Evolutionary conservation across 176 grass and related monocot genomes (phyloP), one percentile per base, ranked within the genome.

Genomic region (Carex scoparia): DNA sequence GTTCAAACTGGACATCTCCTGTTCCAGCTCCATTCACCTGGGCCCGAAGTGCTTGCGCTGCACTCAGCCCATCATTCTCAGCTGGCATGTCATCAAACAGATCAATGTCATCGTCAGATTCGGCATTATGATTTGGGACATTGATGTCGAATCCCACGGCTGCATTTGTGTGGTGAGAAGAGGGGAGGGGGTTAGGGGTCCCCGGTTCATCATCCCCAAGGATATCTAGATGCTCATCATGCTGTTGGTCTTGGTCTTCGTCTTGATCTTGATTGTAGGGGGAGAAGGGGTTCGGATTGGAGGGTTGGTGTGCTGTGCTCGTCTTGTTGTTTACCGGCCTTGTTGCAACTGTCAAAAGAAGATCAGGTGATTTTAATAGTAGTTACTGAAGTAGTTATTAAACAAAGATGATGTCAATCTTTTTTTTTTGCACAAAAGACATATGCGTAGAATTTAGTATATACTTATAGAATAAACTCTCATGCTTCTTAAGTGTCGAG

Each of bases 1-100:
- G 68, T 11, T 86, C 40, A 3, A 64, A 78, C 71, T 86, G 84
- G 57, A 42, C 54, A 78, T 86, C 71, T 65, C 58, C 84, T 49
- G 53, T 55, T 23, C 23, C 73, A 49, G 54, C 33, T 5, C 58
- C 84, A 42, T 64, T 58, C 68, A 73, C 67, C 69, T 85, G 84
- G 15, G 84, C 84, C 6, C 51, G 84, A 73, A 83, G 80, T 51
- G 90, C 93, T 82, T 94, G 88, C 1, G 96, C 93, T 37, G 96
- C 93, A 85, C 91, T 99, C 31, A 84, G 86, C 57, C 95, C 92
- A 18, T 93, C 91, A 5, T 95, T 89, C 61, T 80, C 88, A 74
- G 93, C 85, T 7, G 94, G 91, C 61, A 90, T 89, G 69, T 93
- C 93, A 88, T 95, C 93, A 30, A 95, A 93, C 88, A 95, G 88